These are phyloP conservation scores for Alternaria sp. DNA, from an alignment of 2,329 filamentous ascomycete genomes.

Conservation along the genomic window DNA sequence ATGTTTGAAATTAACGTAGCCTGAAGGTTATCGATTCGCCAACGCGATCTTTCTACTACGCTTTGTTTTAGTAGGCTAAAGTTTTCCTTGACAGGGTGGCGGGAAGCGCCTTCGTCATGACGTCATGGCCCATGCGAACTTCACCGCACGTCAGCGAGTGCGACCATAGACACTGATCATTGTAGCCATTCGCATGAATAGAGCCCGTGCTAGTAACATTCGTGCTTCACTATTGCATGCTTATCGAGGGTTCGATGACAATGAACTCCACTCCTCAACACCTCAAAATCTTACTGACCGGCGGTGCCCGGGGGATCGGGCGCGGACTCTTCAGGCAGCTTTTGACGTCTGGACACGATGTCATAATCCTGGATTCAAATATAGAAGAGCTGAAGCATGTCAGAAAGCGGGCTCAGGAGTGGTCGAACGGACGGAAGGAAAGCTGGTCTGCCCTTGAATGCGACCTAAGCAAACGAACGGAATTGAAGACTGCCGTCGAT, in stretches of 20 bases:
- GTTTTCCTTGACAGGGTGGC: no score
- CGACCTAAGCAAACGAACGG: conserved; percentile 53
- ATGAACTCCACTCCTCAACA: conserved; percentile 13
- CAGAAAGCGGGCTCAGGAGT: conserved; percentile 39
- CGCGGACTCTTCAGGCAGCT: conserved; percentile 57
- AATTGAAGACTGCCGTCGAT: conserved; percentile 50
- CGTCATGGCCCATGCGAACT: not conserved
- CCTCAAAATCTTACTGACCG: conserved; percentile 52
- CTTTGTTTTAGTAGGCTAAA: no score
- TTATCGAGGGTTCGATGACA: not conserved
- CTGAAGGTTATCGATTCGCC: no score
- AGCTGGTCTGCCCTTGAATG: conserved; percentile 42
- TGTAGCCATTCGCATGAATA: not conserved
- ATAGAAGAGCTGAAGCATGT: conserved; percentile 53
- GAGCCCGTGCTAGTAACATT: not conserved
- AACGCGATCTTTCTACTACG: no score
- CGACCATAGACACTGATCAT: not conserved
- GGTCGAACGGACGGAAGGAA: conserved; percentile 26
- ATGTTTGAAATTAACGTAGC: no score
- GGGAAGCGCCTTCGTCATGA: not conserved
- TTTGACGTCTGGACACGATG: conserved; percentile 53
- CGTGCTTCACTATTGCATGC: not conserved
- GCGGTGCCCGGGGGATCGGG: conserved; percentile 58
- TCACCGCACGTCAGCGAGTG: no score
- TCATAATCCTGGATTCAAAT: conserved; percentile 58